Evolutionary conservation across 352 stramenopile genomes (phyloP), one percentile per base, ranked within the genome.

Genomic region (Phytophthora multivora): DNA sequence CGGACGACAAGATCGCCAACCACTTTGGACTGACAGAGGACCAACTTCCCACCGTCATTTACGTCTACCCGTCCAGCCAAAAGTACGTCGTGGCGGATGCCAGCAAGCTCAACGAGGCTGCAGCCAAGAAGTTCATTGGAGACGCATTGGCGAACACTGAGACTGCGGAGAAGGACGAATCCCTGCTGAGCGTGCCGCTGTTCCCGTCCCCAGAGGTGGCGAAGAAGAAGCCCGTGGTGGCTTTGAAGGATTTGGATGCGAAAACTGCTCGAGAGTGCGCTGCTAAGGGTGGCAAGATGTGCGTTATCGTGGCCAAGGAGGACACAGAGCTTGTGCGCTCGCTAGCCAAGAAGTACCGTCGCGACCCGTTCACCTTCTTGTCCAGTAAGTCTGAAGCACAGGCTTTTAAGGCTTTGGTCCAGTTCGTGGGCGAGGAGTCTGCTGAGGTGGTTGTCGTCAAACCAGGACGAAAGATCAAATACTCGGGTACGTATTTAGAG

Each of bases 271-370:
- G 53, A 26, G 67, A 71, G 16, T 94, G 83, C 39, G 35, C 79
- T 11, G 51, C 52, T 1, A 84, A 86, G 47, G 68, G 59, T 28
- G 73, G 78, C 31, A 90, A 90, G 49, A 91, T 94, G 77, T 92
- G 86, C 59, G 83, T 94, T 25, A 51, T 94, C 0, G 63, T 90
- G 39, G 69, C 78, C 3, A 80, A 75, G 38, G 73, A 74, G n/a
- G 63, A 76, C 12, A 55, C 42, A 5, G 48, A 69, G 15, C 25
- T 74, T 43, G 63, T 86, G 35, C 83, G 81, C 15, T 60, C 79
- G n/a, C 64, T 91, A 21, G 86, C 86, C 11, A 92, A 92, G 67
- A 78, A 78, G n/a, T 92, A 91, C 66, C 83, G 85, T 16, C 85
- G 86, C 16, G 81, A 91, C 40, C 81, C 83, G 31, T 86, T 94